phyloP scores from a whole-genome alignment of 1,284 basidiomycete genomes.

The Cystobasidium slooffiae region DNA sequence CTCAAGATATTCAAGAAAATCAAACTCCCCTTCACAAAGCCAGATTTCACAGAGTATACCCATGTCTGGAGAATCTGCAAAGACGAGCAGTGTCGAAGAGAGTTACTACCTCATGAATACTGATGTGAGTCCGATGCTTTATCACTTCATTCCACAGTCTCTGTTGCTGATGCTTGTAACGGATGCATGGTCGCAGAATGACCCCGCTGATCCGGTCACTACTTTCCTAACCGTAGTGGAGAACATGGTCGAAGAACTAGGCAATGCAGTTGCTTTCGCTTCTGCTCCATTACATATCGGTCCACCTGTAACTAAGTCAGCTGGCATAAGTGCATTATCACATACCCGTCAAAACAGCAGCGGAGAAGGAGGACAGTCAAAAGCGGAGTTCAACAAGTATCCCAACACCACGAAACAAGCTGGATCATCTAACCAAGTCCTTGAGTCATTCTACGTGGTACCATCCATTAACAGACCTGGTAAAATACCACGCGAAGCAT shows the following conservation, averaged over 20 bases:
- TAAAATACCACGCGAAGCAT: neutral
- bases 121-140: constrained; percentile 13
- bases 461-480: constrained; percentile 28
- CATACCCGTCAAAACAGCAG: neutral
- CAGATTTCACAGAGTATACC: constrained; percentile 22
- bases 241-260: constrained; percentile 43
- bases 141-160: neutral
- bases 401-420: neutral
- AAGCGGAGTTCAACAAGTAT: neutral
- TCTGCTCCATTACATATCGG: constrained; percentile 35
- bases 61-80: constrained; percentile 33
- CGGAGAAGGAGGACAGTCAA: neutral
- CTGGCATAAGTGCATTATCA: neutral
- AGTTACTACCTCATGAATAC: constrained; percentile 42
- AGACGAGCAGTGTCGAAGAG: constrained; percentile 38
- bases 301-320: neutral
- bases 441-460: constrained; percentile 41
- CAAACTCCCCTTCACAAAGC: constrained; percentile 28
- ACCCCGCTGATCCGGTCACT: constrained; percentile 38
- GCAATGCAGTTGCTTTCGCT: constrained; percentile 41
- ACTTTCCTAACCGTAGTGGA: constrained; percentile 34
- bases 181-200: neutral
- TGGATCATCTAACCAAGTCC: neutral
- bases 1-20: constrained; percentile 36
- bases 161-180: neutral